phyloP scores from a whole-genome alignment of 345 rosid species.

The Euphorbia peplus region DNA sequence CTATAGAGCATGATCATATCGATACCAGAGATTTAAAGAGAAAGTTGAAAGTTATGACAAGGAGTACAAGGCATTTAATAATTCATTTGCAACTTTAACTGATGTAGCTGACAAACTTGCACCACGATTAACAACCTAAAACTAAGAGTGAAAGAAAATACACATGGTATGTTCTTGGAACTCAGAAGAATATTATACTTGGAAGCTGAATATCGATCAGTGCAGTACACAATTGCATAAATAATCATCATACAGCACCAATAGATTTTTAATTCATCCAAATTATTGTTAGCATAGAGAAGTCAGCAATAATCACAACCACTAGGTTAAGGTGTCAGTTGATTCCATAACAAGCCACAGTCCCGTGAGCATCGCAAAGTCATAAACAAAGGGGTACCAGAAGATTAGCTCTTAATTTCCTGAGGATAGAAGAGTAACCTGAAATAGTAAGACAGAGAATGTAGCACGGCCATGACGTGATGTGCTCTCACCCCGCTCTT shows the following conservation, averaged over 20 bases:
- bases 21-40: slow-evolving; percentile 9
- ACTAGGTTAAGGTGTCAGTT: slow-evolving; percentile 11
- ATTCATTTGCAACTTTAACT: neutral
- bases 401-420: neutral
- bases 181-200: neutral
- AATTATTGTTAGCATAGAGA: slow-evolving; percentile 4
- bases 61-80: neutral
- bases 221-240: neutral
- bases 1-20: slow-evolving; percentile 10
- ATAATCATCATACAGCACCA: slow-evolving; percentile 15
- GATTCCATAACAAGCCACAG: slow-evolving; percentile 16
- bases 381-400: slow-evolving; percentile 2
- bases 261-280: slow-evolving; percentile 10
- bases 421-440: slow-evolving; percentile 46
- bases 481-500: slow-evolving; percentile 98
- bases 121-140: neutral
- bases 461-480: slow-evolving; percentile 99
- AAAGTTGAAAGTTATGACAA: slow-evolving; percentile 5
- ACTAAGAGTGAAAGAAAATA: neutral
- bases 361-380: slow-evolving; percentile 16
- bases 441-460: slow-evolving; percentile 94
- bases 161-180: neutral
- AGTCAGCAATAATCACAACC: neutral
- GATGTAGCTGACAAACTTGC: neutral
- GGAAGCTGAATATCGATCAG: neutral